Percentiles rank a stretch among this genome's conserved stretches.
These are phyloP conservation scores for Odonthalia washingtoniensis DNA, from an alignment of 31 red algal genomes.

Conservation along the genomic window DNA sequence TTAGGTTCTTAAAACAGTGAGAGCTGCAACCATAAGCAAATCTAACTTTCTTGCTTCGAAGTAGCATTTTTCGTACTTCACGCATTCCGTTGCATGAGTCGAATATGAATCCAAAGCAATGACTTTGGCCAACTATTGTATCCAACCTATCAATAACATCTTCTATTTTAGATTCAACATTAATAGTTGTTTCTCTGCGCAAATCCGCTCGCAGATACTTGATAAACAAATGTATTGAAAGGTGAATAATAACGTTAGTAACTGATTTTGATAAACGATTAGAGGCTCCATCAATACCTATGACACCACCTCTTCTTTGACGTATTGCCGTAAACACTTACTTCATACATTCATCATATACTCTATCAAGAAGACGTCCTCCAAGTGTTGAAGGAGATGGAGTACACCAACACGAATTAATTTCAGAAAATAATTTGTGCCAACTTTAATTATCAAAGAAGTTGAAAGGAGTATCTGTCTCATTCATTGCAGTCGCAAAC, in stretches of 20 bases:
- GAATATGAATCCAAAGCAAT: slow-evolving; percentile 26
- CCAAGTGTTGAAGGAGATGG: slow-evolving; percentile 6
- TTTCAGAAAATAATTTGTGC: too few species aligned
- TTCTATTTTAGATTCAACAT: neutral
- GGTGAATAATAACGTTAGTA: slow-evolving; percentile 28
- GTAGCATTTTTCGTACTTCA: slow-evolving; percentile 2
- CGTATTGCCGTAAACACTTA: neutral
- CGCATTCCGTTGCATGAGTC: slow-evolving; percentile 38
- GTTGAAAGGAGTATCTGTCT: slow-evolving; percentile 17
- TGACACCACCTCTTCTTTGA: slow-evolving; percentile 7
- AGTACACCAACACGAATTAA: slow-evolving; percentile 4
- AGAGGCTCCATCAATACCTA: slow-evolving; percentile 40
- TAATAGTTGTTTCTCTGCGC: slow-evolving; percentile 24
- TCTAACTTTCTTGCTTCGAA: slow-evolving; percentile 7
- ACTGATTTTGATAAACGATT: slow-evolving; percentile 37
- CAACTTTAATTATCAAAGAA: neutral
- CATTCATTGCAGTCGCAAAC: slow-evolving; percentile 18
- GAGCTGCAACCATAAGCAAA: too few species aligned
- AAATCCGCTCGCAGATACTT: slow-evolving; percentile 26
- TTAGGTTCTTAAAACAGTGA: slow-evolving; percentile 37
- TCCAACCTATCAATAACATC: too few species aligned
- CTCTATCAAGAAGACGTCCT: slow-evolving; percentile 9
- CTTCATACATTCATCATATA: too few species aligned
- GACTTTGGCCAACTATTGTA: neutral
- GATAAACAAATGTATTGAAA: slow-evolving; percentile 5